Percentiles rank a stretch among this genome's conserved stretches.
Evolutionary conservation across 2,329 filamentous ascomycete species (phyloP).

Genomic region (Monilinia aucupariae): DNA sequence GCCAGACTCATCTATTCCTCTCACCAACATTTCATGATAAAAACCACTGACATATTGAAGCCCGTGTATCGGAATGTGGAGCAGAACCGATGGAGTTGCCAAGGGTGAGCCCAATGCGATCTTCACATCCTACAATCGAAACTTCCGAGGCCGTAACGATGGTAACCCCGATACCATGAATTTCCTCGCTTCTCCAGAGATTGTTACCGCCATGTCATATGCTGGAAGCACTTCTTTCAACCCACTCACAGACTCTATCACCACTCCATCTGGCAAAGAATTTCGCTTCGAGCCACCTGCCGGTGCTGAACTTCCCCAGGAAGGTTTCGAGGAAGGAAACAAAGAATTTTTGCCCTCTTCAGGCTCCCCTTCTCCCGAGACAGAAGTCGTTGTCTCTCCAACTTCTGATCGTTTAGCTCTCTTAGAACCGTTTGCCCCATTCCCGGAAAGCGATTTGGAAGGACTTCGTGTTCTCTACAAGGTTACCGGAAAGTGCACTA

Average conservation of each 20-base stretch:
- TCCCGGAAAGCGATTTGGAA: conserved; percentile 69
- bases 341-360: conserved; percentile 67
- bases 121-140: conserved; percentile 95
- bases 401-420: conserved; percentile 86
- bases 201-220: conserved; percentile 95
- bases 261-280: conserved; percentile 69
- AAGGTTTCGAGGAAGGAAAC: conserved; percentile 72
- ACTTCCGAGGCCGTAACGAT: conserved; percentile 95
- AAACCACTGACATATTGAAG: neutral
- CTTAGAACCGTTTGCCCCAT: conserved; percentile 82
- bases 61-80: conserved; percentile 86
- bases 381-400: conserved; percentile 73
- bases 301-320: conserved; percentile 58
- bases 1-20: neutral
- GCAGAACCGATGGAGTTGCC: conserved; percentile 73
- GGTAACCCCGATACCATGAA: conserved; percentile 98
- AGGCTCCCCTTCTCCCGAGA: conserved; percentile 63
- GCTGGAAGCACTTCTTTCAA: conserved; percentile 93
- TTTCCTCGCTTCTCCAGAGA: conserved; percentile 92
- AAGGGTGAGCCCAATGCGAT: conserved; percentile 93
- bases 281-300: conserved; percentile 82
- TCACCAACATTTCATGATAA: neutral
- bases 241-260: conserved; percentile 80
- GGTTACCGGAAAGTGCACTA: conserved; percentile 96
- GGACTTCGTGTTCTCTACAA: conserved; percentile 88